phyloP scores from a whole-genome alignment of 345 rosid genomes.

The Aegle marmelos region DNA sequence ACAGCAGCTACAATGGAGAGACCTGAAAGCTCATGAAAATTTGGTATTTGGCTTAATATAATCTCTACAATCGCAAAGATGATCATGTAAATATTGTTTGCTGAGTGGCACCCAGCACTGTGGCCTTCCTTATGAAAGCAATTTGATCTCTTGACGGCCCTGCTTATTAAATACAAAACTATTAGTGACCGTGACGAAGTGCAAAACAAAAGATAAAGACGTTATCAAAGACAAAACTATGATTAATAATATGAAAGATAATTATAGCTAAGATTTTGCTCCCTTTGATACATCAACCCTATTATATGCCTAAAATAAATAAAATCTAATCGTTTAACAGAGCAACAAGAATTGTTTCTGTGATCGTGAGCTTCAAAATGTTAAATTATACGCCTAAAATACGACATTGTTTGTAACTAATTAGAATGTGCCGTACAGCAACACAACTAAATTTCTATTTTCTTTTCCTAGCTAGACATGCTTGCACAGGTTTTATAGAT shows the following conservation, averaged over 20 bases:
- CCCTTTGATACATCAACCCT: background rate
- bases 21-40: slow-evolving; percentile 77
- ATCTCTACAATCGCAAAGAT: slow-evolving; percentile 58
- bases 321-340: too few relatives aligned
- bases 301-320: too few relatives aligned
- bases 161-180: slow-evolving; percentile 14
- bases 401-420: too few relatives aligned
- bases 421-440: background rate
- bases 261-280: background rate
- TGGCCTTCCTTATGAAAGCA: slow-evolving; percentile 77
- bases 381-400: too few relatives aligned
- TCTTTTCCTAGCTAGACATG: background rate
- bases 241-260: too few relatives aligned
- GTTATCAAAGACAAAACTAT: background rate
- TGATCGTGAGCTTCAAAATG: too few relatives aligned
- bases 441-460: background rate
- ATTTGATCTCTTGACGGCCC: slow-evolving; percentile 72
- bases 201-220: too few relatives aligned
- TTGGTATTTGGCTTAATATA: slow-evolving; percentile 75
- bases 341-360: too few relatives aligned
- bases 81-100: slow-evolving; percentile 62
- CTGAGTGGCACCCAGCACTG: slow-evolving; percentile 39
- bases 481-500: background rate
- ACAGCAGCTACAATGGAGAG: slow-evolving; percentile 78
- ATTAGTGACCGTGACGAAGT: background rate